These are phyloP conservation scores for Cercospora zeae-maydis DNA, from an alignment of 2,329 filamentous ascomycete genomes.

Conservation along the genomic window DNA sequence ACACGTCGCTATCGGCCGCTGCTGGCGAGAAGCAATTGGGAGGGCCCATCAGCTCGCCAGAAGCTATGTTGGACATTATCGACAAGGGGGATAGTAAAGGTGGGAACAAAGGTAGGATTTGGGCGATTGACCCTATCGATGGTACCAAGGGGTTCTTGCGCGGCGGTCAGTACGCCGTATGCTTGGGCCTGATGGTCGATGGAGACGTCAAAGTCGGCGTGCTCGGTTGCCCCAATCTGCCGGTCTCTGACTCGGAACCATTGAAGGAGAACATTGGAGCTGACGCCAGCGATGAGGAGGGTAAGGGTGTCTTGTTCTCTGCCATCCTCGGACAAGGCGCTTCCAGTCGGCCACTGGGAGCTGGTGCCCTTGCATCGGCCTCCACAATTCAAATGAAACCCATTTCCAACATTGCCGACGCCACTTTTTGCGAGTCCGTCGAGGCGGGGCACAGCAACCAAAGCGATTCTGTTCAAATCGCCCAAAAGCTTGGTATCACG, in stretches of 20 bases:
- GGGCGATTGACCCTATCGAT: slow-evolving; percentile 96
- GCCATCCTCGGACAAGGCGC: slow-evolving; percentile 77
- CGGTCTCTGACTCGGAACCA: slow-evolving; percentile 72
- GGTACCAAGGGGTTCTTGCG: slow-evolving; percentile 96
- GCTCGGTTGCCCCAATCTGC: slow-evolving; percentile 91
- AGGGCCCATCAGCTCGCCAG: slow-evolving; percentile 62
- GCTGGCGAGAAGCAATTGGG: slow-evolving; percentile 66
- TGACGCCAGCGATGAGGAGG: slow-evolving; percentile 68
- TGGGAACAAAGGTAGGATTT: slow-evolving; percentile 73
- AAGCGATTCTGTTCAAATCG: slow-evolving; percentile 80
- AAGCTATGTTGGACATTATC: slow-evolving; percentile 59
- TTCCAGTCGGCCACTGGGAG: slow-evolving; percentile 67
- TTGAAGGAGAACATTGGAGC: slow-evolving; percentile 69
- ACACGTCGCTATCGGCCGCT: slow-evolving; percentile 64
- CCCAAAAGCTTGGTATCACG: slow-evolving; percentile 79
- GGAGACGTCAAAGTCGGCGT: slow-evolving; percentile 93
- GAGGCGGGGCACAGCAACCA: slow-evolving; percentile 91
- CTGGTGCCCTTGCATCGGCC: slow-evolving; percentile 50
- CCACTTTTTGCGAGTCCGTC: slow-evolving; percentile 94
- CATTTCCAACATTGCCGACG: slow-evolving; percentile 68
- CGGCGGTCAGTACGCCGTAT: slow-evolving; percentile 95
- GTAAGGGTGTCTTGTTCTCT: slow-evolving; percentile 83
- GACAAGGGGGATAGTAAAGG: slow-evolving; percentile 64
- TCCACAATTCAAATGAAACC: slow-evolving; percentile 75
- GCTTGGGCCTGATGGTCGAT: slow-evolving; percentile 85